These are phyloP conservation scores for Naganishia liquefaciens DNA, from an alignment of 1,284 basidiomycete genomes.

Conservation along the genomic window DNA sequence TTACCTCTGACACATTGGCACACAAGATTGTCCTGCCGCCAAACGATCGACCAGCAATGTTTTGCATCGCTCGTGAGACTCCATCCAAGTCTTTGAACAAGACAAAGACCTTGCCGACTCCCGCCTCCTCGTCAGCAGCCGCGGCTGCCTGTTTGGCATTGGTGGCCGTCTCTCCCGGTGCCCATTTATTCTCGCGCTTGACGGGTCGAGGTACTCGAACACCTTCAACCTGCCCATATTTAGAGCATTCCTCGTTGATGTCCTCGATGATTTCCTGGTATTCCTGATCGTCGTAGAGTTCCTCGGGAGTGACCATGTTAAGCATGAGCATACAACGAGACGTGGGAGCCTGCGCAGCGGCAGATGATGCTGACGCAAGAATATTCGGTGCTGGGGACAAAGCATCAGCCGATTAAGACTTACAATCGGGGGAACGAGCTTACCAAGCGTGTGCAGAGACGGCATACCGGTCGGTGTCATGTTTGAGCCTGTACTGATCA, in stretches of 20 bases:
- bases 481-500: constrained; percentile 55
- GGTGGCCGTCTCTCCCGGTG: constrained; percentile 63
- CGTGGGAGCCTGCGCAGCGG: constrained; percentile 58
- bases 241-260: constrained; percentile 85
- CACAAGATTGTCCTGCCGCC: constrained; percentile 78
- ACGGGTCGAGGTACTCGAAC: constrained; percentile 82
- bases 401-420: constrained; percentile 9
- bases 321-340: constrained; percentile 89
- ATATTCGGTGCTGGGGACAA: constrained; percentile 72
- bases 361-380: constrained; percentile 67
- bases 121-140: constrained; percentile 76
- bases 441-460: constrained; percentile 35
- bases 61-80: constrained; percentile 72
- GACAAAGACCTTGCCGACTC: constrained; percentile 92
- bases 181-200: constrained; percentile 79
- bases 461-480: constrained; percentile 40
- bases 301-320: constrained; percentile 97
- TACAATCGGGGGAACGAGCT: constrained; percentile 7
- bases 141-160: constrained; percentile 53
- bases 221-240: constrained; percentile 79
- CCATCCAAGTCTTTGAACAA: constrained; percentile 67
- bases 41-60: constrained; percentile 86
- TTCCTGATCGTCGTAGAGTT: constrained; percentile 85
- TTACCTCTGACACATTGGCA: constrained; percentile 53
- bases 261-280: constrained; percentile 94